These are phyloP conservation scores for Boeremia lycopersici DNA, from an alignment of 2,329 filamentous ascomycete genomes.

Conservation along the genomic window DNA sequence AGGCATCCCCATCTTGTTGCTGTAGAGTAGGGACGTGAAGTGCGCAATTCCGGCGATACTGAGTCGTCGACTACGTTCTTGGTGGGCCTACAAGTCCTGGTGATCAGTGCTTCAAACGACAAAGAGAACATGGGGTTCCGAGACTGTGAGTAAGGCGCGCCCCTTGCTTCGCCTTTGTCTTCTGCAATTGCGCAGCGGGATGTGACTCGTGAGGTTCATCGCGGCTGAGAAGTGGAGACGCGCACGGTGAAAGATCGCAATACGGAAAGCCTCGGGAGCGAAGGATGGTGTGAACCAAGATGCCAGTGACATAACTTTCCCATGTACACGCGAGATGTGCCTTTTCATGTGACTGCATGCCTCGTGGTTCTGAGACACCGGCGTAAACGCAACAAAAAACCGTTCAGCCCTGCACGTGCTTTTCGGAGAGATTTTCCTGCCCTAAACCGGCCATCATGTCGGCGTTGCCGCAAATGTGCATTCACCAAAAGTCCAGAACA, in stretches of 20 bases:
- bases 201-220: background rate
- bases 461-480: background rate
- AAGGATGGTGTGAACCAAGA: background rate
- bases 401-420: background rate
- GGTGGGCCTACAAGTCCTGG: background rate
- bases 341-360: conserved; percentile 1
- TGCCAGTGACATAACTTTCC: background rate
- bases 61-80: background rate
- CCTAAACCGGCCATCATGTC: background rate
- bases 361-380: background rate
- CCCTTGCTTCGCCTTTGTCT: background rate
- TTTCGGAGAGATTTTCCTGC: background rate
- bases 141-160: background rate
- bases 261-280: background rate
- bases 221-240: background rate
- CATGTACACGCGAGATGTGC: background rate
- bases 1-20: background rate
- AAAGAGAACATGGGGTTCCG: background rate
- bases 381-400: background rate
- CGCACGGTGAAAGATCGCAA: background rate
- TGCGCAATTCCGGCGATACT: background rate
- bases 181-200: background rate
- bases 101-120: background rate
- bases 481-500: background rate
- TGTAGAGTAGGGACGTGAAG: background rate